phyloP scores from a whole-genome alignment of 768 basidiomycete genomes.

The Boletus subparvulus region DNA sequence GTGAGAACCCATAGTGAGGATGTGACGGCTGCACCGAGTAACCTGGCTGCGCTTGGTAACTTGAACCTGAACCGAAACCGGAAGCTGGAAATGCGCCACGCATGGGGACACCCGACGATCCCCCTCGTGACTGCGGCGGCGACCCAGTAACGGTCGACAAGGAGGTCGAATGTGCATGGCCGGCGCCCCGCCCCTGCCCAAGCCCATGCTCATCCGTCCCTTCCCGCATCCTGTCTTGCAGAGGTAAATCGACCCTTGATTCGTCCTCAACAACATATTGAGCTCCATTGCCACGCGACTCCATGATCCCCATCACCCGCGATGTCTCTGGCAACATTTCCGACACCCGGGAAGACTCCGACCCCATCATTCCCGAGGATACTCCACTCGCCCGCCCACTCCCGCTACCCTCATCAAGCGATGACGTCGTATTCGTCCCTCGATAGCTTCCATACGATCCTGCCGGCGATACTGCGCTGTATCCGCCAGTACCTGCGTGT shows the following conservation, averaged over 20 bases:
- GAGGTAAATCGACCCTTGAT: not conserved
- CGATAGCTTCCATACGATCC: conserved; percentile 25
- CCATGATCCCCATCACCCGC: not conserved
- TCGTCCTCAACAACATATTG: not conserved
- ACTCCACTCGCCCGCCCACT: conserved; percentile 12
- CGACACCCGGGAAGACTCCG: conserved; percentile 12
- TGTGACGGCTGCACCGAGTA: conserved; percentile 2
- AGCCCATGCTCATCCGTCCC: not conserved
- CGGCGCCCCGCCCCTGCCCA: not conserved
- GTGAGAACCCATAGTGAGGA: conserved; percentile 3
- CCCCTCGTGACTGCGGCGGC: conserved; percentile 9
- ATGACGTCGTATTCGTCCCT: conserved; percentile 20
- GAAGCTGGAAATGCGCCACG: not conserved
- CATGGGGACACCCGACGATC: not conserved
- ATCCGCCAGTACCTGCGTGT: conserved; percentile 15
- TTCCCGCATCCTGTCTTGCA: conserved; percentile 4
- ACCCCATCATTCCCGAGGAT: conserved; percentile 13
- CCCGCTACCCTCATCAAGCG: conserved; percentile 15
- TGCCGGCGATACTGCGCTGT: conserved; percentile 21
- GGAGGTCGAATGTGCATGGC: conserved; percentile 26
- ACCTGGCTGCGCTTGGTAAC: not conserved
- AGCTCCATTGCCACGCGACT: not conserved
- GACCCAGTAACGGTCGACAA: conserved; percentile 26
- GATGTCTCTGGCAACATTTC: conserved; percentile 1
- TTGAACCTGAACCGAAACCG: not conserved